Evolutionary conservation across 2,329 filamentous ascomycete species (phyloP), one percentile per base, ranked within the genome.

Genomic region (Grosmannia clavigera): DNA sequence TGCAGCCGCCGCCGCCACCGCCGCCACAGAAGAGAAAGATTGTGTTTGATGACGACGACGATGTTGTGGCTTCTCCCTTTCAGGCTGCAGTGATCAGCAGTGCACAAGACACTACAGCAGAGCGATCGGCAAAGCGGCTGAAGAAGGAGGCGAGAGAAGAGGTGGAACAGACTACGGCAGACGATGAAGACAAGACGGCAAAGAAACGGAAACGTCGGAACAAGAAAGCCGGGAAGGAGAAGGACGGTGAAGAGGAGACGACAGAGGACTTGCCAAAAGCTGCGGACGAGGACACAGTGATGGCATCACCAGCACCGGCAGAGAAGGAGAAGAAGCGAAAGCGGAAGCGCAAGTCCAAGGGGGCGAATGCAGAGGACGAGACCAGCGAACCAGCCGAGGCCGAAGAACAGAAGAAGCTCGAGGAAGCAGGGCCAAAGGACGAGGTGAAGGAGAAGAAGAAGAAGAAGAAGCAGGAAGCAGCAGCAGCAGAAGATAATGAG

Each of bases 41-140:
- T 55, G 63, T 69, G 22, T 69, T 69, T 60, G 64, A 68, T 31
- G 64, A 67, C 38, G 61, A 65, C 29, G 61, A 65, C 33, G 64
- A 65, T 7, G 60, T 60, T 14, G 54, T 59, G 16, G 31, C 59
- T 40, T 55, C 66, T 11, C 46, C 33, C 0, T 58, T 46, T 19
- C 7, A 3, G 51, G 55, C 33, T 3, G 50, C 58, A 5, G 55
- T 61, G 57, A 22, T 33, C 35, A 57, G 6, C 14, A 11, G 19
- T 31, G 55, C 38, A 0, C 22, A 25, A 3, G 61, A 64, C 9
- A 60, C 51, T 33, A 35, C 25, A 1, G 3, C 46, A 3, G 51
- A 58, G 11, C 12, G 58, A 10, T 38, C 59, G 1, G 48, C 55
- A 7, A 62, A 65, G 58, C 56, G 61, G 33, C 14, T 38, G 11